A percentile compares a stretch with the other conserved stretches of the same genome.
phyloP scores from a whole-genome alignment of 148 eudicot species.

The Diospyros kaki region DNA sequence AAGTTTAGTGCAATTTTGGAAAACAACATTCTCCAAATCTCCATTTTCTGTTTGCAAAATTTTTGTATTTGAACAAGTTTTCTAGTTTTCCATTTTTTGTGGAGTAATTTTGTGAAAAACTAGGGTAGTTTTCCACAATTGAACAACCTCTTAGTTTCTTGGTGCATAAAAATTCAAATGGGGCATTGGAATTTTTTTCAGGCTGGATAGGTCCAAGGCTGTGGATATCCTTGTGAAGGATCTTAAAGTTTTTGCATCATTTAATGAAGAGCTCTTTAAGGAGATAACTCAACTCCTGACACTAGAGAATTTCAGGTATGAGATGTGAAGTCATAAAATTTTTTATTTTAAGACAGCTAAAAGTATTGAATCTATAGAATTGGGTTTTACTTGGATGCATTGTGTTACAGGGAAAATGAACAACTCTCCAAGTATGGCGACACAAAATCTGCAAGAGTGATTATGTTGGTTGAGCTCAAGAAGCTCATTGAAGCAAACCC shows the following conservation, averaged over 20 bases:
- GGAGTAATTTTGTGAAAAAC: too few species aligned
- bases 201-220: conserved; percentile 52
- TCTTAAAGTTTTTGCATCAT: conserved; percentile 49
- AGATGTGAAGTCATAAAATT: neutral
- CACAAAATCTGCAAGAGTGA: conserved; percentile 50
- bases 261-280: conserved; percentile 56
- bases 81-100: too few species aligned
- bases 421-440: conserved; percentile 62
- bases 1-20: too few species aligned
- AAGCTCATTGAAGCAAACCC: conserved; percentile 63
- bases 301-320: conserved; percentile 49
- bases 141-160: neutral
- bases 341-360: neutral
- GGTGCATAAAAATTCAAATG: neutral
- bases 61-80: too few species aligned
- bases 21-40: too few species aligned
- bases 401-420: conserved; percentile 44
- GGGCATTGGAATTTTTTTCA: conserved; percentile 14
- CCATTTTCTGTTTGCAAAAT: too few species aligned
- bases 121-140: too few species aligned
- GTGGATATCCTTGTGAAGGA: conserved; percentile 55
- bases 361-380: neutral
- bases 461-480: conserved; percentile 57
- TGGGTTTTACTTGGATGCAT: neutral
- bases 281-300: conserved; percentile 53